Percentiles rank a stretch among this genome's conserved stretches.
Conservation (phyloP, 2,329 filamentous ascomycete species). For the Diaporthe caulivora region DNA sequence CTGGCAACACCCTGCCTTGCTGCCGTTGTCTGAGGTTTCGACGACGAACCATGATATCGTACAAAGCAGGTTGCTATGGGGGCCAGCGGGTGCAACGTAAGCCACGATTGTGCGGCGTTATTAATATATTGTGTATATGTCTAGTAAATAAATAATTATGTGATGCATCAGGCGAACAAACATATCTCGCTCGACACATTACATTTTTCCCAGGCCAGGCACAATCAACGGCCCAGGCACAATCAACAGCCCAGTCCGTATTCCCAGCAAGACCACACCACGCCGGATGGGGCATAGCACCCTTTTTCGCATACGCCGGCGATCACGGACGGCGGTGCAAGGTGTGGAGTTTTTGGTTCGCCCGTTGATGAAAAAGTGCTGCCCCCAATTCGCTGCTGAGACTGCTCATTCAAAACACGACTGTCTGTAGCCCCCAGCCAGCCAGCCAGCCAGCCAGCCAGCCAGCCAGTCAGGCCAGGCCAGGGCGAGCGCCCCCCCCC, state of each 20-base stretch:
- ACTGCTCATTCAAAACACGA: constrained; percentile 29
- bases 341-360: constrained; percentile 13
- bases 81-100: neutral
- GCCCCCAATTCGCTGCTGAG: neutral
- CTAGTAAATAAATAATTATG: too few relatives aligned
- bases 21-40: neutral
- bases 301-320: constrained; percentile 1
- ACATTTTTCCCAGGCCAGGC: neutral
- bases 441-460: too few relatives aligned
- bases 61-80: neutral
- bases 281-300: constrained; percentile 12
- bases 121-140: neutral
- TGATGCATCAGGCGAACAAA: neutral
- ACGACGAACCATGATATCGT: constrained; percentile 9
- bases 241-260: neutral
- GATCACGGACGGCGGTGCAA: constrained; percentile 31
- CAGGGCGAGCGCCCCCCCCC: neutral
- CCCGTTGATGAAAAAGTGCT: neutral
- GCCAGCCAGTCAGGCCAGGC: too few relatives aligned
- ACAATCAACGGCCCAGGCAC: neutral
- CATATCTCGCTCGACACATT: constrained; percentile 12
- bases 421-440: neutral
- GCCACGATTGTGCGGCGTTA: neutral
- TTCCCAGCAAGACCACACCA: constrained; percentile 16
- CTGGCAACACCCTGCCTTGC: neutral